Base-by-base conservation (phyloP, 2,329 filamentous ascomycete species). In the Teratosphaeria viscida region DNA sequence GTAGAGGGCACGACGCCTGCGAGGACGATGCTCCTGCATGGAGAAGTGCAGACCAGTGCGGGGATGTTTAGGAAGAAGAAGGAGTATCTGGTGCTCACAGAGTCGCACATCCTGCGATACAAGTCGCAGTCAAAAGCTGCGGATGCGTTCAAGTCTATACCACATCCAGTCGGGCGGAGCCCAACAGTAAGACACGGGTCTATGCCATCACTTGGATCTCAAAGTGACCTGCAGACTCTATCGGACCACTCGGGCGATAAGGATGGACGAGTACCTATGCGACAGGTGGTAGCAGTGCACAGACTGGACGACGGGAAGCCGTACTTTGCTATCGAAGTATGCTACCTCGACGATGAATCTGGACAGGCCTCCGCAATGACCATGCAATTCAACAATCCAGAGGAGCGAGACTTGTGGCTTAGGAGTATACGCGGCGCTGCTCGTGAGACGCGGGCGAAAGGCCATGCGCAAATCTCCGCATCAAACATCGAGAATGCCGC, bases 31-130 rank as follows among this genome's bases (percentile, higher is more conserved):
- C 72, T 88, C 43, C 80, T 85, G 63, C 82, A 88, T 74, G 86
- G 86, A 43, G 86, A 88, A 68, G 83, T 88, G 16, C 85, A 89
- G 72, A 88, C 84, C 12, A 84, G 83, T 55, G 85, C 82, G 59
- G 82, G 83, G 61, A 83, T 89, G 79, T 87, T 88, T 73, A 78
- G 85, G 70, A 88, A 87, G 74, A 87, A 85, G 75, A 86, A 81
- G 72, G 85, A 89, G 70, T 89, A 87, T 66, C 75, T 89, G 58
- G 86, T 89, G 14, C 75, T 89, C 64, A 89, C 85, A 6, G 86
- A 88, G 64, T 82, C 80, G 5, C 84, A 88, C 70, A 74, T 89
- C 59, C 74, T 88, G 58, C 80, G 86, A 12, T 88, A 86, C 76
- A 87, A 88, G 71, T 86, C 77, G 66, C 84, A 87, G 65, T 74